Evolutionary conservation across 1,139 yeast species (phyloP).

Genomic region (Hanseniaspora gamundiae): DNA sequence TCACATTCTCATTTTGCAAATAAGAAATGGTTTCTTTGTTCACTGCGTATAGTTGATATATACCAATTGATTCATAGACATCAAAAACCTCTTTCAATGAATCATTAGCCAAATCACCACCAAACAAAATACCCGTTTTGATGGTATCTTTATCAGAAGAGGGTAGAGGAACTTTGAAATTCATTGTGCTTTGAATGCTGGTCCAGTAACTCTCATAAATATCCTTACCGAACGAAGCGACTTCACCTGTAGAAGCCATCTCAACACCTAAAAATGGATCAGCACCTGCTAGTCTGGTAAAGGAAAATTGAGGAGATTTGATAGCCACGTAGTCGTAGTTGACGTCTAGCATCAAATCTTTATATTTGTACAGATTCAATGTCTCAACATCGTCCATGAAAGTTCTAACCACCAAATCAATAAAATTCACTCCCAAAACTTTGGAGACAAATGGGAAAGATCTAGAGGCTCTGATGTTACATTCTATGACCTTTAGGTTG

Average conservation of each 20-base stretch:
- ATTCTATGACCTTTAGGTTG: conserved; percentile 85
- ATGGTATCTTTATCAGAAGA: conserved; percentile 32
- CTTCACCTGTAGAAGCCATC: conserved; percentile 98
- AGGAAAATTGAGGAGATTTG: conserved; percentile 95
- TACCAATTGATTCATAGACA: conserved; percentile 50
- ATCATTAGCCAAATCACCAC: conserved; percentile 75
- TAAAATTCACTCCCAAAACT: conserved; percentile 86
- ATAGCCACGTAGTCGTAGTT: conserved; percentile 72
- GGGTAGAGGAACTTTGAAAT: conserved; percentile 84
- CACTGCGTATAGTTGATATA: conserved; percentile 75
- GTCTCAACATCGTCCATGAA: conserved; percentile 46
- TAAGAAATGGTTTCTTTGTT: conserved; percentile 60
- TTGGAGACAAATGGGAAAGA: conserved; percentile 98
- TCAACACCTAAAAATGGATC: conserved; percentile 98
- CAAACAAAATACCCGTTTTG: conserved; percentile 60
- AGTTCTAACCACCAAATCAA: conserved; percentile 87
- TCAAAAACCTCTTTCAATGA: conserved; percentile 64
- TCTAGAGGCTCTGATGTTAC: conserved; percentile 96
- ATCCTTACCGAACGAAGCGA: conserved; percentile 88
- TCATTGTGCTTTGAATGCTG: conserved; percentile 92
- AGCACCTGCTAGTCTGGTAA: conserved; percentile 96
- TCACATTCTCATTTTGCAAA: conserved; percentile 27
- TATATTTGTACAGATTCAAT: conserved; percentile 29
- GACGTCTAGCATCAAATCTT: conserved; percentile 48
- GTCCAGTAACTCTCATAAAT: conserved; percentile 93